Conservation (phyloP, 306 rosid species). For the Trifolium dubium region DNA sequence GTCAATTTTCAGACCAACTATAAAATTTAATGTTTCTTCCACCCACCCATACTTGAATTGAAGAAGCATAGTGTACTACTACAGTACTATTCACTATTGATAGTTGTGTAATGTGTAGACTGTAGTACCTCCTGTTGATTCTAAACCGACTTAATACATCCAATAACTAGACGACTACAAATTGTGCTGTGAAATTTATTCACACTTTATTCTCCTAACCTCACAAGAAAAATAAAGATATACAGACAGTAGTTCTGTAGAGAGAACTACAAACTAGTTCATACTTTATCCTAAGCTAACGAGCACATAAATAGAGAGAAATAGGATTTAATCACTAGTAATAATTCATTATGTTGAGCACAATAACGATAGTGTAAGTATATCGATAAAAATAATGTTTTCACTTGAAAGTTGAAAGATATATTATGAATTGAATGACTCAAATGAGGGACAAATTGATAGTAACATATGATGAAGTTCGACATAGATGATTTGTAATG, state of each 20-base stretch:
- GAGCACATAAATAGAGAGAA: not conserved
- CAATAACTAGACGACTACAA: not conserved
- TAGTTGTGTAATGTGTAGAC: too few relatives aligned
- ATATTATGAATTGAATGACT: too few relatives aligned
- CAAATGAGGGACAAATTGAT: too few relatives aligned
- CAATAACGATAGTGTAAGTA: too few relatives aligned
- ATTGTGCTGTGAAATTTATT: not conserved
- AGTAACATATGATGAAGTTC: too few relatives aligned
- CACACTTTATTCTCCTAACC: constrained; percentile 4
- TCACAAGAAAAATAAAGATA: not conserved
- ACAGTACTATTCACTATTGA: not conserved
- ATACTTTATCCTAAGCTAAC: not conserved
- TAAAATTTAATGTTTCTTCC: not conserved
- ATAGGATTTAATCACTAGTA: not conserved
- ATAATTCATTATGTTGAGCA: too few relatives aligned
- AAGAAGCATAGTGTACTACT: not conserved
- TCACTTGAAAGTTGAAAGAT: too few relatives aligned
- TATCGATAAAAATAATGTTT: too few relatives aligned
- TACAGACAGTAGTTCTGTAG: not conserved
- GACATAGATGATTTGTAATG: too few relatives aligned
- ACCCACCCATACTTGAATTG: too few relatives aligned
- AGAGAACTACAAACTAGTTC: not conserved
- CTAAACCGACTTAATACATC: constrained; percentile 5
- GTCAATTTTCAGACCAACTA: not conserved
- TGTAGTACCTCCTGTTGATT: not conserved